Percentiles rank a stretch among this genome's conserved stretches.
Conservation (phyloP, 768 basidiomycete species). For the Pisolithus sp. region DNA sequence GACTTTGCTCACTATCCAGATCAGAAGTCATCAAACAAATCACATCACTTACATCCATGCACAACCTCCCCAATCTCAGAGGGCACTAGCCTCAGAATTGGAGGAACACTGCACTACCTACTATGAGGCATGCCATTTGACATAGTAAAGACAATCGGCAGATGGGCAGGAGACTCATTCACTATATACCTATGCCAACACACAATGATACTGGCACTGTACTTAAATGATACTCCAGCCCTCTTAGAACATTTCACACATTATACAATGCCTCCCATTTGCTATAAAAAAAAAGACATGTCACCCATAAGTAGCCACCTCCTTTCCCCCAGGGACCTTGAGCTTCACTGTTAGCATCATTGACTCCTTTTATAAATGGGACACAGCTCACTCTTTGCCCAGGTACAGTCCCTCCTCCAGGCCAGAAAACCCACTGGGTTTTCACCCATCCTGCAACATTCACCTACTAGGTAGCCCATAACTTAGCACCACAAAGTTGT, state of each 20-base stretch:
- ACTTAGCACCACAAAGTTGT: too few relatives aligned
- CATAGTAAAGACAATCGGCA: conserved; percentile 16
- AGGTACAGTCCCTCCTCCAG: too few relatives aligned
- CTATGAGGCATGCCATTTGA: conserved; percentile 9
- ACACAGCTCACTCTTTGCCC: not conserved
- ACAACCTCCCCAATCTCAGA: conserved; percentile 2
- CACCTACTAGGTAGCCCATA: too few relatives aligned
- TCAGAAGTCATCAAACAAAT: not conserved
- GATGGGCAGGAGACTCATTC: conserved; percentile 29
- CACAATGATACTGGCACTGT: conserved; percentile 16
- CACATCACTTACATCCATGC: too few relatives aligned
- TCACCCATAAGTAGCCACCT: not conserved
- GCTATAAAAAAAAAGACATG: too few relatives aligned
- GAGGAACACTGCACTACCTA: conserved; percentile 13
- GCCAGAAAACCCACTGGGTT: too few relatives aligned
- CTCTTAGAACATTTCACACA: not conserved
- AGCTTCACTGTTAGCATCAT: not conserved
- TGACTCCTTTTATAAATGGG: not conserved
- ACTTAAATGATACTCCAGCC: conserved; percentile 8
- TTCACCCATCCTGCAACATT: too few relatives aligned
- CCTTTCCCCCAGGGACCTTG: not conserved
- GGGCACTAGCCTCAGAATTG: conserved; percentile 18
- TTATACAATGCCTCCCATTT: not conserved
- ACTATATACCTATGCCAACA: conserved; percentile 24
- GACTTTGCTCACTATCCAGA: not conserved